Evolutionary conservation across 176 grass and related monocot species (phyloP).

Genomic region (Oryza glaberrima): DNA sequence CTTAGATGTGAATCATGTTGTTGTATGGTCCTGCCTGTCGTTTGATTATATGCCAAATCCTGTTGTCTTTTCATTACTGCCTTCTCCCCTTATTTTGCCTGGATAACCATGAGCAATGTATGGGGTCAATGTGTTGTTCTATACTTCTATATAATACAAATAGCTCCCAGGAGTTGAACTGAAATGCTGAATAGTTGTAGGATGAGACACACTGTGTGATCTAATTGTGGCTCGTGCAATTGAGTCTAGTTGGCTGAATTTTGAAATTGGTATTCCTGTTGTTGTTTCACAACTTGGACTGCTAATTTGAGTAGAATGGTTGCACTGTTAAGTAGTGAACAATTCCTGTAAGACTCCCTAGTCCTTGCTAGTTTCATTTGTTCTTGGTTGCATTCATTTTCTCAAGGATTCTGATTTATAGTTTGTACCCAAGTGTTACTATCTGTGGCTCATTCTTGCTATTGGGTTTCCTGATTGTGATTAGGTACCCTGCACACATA

Average conservation of each 20-base stretch:
- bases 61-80: background rate
- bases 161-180: background rate
- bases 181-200: background rate
- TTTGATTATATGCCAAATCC: background rate
- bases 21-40: background rate
- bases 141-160: background rate
- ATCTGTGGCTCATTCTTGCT: conserved; percentile 29
- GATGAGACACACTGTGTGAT: background rate
- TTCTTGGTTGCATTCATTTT: background rate
- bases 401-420: background rate
- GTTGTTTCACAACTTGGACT: conserved; percentile 23
- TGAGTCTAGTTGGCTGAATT: background rate
- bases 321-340: background rate
- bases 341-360: background rate
- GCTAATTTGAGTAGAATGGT: conserved; percentile 28
- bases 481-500: conserved; percentile 97
- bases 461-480: background rate
- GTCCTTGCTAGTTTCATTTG: background rate
- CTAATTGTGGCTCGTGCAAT: background rate
- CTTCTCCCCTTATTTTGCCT: conserved; percentile 2
- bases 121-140: background rate
- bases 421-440: background rate
- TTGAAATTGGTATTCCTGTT: background rate
- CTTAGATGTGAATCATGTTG: conserved; percentile 23
- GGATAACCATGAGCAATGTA: background rate